These are phyloP conservation scores for Clarireedia paspali DNA, from an alignment of 2,329 filamentous ascomycete species.

Conservation along the genomic window DNA sequence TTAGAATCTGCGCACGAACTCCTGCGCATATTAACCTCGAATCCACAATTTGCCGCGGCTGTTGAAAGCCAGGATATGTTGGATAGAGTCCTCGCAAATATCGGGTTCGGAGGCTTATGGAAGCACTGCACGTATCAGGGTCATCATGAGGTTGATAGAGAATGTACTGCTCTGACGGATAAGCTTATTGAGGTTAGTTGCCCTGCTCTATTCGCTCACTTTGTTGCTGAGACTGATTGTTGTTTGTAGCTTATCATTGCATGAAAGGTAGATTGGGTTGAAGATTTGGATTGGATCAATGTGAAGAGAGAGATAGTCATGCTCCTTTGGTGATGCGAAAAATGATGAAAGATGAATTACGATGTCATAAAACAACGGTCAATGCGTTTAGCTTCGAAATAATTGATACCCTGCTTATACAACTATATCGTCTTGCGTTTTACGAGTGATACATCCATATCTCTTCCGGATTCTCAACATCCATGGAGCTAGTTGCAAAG, in stretches of 20 bases:
- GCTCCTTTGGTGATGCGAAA: background rate
- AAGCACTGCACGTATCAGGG: constrained; percentile 31
- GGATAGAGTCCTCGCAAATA: constrained; percentile 46
- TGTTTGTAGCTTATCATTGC: constrained; percentile 13
- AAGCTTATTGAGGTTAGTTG: constrained; percentile 26
- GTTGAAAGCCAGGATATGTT: constrained; percentile 42
- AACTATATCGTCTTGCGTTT: background rate
- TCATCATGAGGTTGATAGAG: constrained; percentile 25
- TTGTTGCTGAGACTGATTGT: background rate
- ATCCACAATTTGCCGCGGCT: constrained; percentile 41
- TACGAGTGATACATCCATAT: too few species aligned
- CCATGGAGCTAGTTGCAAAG: too few species aligned
- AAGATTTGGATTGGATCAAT: background rate
- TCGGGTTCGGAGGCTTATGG: constrained; percentile 59
- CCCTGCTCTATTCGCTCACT: background rate
- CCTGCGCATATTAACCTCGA: constrained; percentile 50
- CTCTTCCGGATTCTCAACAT: too few species aligned
- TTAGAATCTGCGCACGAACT: constrained; percentile 54
- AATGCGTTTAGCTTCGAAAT: constrained; percentile 3
- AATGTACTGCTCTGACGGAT: constrained; percentile 26
- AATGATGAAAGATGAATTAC: constrained; percentile 3
- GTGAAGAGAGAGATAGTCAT: background rate
- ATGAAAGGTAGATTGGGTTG: background rate
- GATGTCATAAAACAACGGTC: background rate
- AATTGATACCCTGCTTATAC: constrained; percentile 8